Evolutionary conservation across 2,329 filamentous ascomycete genomes (phyloP), one percentile per base, ranked within the genome.

Genomic region (Hypomyces perniciosus): DNA sequence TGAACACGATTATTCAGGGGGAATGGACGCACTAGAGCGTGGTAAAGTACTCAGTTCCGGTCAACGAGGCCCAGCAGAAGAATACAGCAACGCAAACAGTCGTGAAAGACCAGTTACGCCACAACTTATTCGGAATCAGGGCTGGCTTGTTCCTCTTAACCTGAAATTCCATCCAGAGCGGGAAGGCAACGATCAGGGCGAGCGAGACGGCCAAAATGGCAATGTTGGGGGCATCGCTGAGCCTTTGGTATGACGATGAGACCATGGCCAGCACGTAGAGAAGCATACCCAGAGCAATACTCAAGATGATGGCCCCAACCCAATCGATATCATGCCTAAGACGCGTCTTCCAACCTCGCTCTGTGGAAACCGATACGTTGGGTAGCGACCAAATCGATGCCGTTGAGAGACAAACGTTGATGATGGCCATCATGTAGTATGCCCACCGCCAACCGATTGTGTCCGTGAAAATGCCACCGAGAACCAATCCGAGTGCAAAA

Each of bases 61-160:
- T 73, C 33, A 72, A 56, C 4, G 70, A 67, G 0, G 68, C 72
- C 58, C 64, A 72, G 0, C 68, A 63, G 4, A 77, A 59, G 12
- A 73, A 62, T 0, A 76, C 68, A 6, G 66, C 70, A 9, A 77
- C 49, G 55, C 79, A 83, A 20, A 78, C 72, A 6, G 66, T 67
- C 0, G 74, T 74, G 57, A 82, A 83, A 8, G 71, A 63, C 0
- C 63, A 62, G 35, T 80, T 79, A n/a, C 64, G 69, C 80, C 80
- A 83, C 0, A 83, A 62, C 0, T 71, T 73, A 57, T 82, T 82
- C 0, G 79, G 79, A 29, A 83, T 80, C 4, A 56, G 44, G 5
- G 50, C 53, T 8, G 54, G 54, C 1, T 47, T 50, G 9, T 47
- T 40, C 9, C 48, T 44, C 8, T 48, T 50, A 20, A 52, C 54